Percentiles rank a stretch among this genome's conserved stretches.
Conservation (phyloP, 2,329 filamentous ascomycete genomes). For the Lasiodiplodia theobromae region DNA sequence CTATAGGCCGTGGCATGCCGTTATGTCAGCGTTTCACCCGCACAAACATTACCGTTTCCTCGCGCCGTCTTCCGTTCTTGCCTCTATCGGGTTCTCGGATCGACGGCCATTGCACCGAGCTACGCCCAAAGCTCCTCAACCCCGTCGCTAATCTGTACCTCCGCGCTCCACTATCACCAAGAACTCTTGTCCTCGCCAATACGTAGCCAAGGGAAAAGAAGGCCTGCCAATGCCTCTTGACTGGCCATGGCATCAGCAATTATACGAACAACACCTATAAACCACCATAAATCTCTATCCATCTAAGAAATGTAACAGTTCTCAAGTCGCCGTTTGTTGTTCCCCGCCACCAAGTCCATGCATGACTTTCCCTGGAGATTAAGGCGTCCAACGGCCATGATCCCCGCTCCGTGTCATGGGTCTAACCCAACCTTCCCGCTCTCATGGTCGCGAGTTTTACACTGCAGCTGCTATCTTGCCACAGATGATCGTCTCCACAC, state of each 20-base stretch:
- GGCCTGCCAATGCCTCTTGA: not conserved
- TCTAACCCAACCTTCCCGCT: conserved; percentile 2
- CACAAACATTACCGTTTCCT: not conserved
- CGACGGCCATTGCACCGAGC: not conserved
- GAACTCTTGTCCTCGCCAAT: conserved; percentile 11
- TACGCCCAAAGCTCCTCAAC: not conserved
- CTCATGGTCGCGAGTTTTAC: not conserved
- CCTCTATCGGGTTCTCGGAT: not conserved
- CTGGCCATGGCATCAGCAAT: not conserved
- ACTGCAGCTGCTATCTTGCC: conserved; percentile 27
- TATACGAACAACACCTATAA: not conserved
- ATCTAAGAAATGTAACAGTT: not conserved
- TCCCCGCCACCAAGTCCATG: conserved; percentile 5
- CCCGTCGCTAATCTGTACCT: conserved; percentile 6
- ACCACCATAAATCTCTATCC: not conserved
- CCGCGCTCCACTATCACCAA: not conserved
- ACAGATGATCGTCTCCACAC: conserved; percentile 21
- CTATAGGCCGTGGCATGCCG: not conserved
- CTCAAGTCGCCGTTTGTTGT: not conserved
- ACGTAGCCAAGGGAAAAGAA: conserved; percentile 9
- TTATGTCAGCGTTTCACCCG: not conserved
- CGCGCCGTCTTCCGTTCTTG: not conserved
- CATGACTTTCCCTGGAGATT: conserved; percentile 18
- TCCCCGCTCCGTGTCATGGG: conserved; percentile 9
- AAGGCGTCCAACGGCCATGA: not conserved